Percentiles rank a stretch among this genome's conserved stretches.
These are phyloP conservation scores for Agaricus sinodeliciosus DNA, from an alignment of 768 basidiomycete genomes.

Conservation along the genomic window DNA sequence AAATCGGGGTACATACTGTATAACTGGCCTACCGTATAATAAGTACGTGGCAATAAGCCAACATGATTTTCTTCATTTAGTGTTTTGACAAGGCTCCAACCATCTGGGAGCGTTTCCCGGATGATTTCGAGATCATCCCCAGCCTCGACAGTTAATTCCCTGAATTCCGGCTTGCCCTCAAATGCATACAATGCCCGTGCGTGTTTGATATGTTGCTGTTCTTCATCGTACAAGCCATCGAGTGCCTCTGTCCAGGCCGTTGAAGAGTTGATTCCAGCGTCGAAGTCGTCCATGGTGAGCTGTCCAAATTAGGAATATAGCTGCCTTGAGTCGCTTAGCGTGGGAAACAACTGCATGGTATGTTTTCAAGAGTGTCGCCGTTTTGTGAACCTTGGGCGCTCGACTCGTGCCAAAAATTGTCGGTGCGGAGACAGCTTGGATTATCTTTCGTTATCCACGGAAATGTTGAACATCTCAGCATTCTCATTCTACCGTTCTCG, in stretches of 20 bases:
- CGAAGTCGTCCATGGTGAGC: constrained; percentile 42
- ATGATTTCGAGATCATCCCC: constrained; percentile 69
- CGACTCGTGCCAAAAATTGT: too few relatives aligned
- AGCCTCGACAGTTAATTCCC: constrained; percentile 61
- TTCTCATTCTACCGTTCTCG: too few relatives aligned
- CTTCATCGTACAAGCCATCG: constrained; percentile 35
- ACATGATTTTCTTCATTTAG: constrained; percentile 43
- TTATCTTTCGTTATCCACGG: too few relatives aligned
- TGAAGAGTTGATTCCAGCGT: constrained; percentile 73
- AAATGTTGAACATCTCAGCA: too few relatives aligned
- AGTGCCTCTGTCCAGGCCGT: constrained; percentile 61
- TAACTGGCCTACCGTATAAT: constrained; percentile 58
- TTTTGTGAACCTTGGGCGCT: too few relatives aligned
- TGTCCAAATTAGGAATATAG: not conserved
- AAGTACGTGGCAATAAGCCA: constrained; percentile 62
- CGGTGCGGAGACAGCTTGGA: too few relatives aligned
- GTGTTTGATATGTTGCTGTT: constrained; percentile 31
- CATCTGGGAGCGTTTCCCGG: constrained; percentile 66
- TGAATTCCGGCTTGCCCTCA: constrained; percentile 68
- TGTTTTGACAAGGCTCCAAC: constrained; percentile 72
- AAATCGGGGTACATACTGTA: constrained; percentile 4
- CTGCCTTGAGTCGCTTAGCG: not conserved
- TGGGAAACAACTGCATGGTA: not conserved
- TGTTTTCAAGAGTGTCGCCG: too few relatives aligned
- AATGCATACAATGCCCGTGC: constrained; percentile 72